Evolutionary conservation across 75 land plant species (phyloP).

Genomic region (Cunninghamia lanceolata): DNA sequence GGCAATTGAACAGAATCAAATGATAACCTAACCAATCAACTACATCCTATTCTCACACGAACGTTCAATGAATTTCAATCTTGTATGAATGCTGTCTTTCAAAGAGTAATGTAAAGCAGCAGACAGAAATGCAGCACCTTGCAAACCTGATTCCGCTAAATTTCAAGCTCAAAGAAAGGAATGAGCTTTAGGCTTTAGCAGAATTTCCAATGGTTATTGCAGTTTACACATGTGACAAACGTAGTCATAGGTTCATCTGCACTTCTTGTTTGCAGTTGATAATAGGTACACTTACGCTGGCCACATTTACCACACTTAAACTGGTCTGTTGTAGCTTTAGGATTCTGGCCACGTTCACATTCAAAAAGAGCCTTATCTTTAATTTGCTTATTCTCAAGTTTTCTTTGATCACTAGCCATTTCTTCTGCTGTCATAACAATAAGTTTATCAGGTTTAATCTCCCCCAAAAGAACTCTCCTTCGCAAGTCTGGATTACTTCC

Average conservation of each 20-base stretch:
- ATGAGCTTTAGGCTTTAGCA: conserved; percentile 39
- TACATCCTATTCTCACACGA: not conserved
- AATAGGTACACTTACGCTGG: conserved; percentile 76
- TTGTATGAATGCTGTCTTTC: conserved; percentile 4
- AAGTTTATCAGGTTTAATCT: conserved; percentile 60
- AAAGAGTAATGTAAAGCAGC: not conserved
- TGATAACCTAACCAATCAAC: not conserved
- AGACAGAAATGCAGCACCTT: not conserved
- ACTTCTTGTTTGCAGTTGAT: conserved; percentile 92
- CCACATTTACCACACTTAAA: conserved; percentile 86
- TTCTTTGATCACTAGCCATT: conserved; percentile 91
- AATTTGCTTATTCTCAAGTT: conserved; percentile 58
- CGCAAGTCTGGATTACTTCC: conserved; percentile 85
- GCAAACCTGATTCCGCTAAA: not conserved
- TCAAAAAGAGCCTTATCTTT: conserved; percentile 89
- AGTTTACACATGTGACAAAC: conserved; percentile 88
- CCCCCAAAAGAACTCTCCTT: conserved; percentile 73
- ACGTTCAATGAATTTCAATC: not conserved
- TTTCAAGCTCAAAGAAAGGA: not conserved
- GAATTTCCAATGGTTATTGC: conserved; percentile 94
- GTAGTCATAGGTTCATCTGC: conserved; percentile 99
- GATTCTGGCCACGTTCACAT: conserved; percentile 65
- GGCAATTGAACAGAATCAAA: not conserved
- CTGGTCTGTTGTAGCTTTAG: conserved; percentile 77
- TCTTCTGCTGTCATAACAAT: conserved; percentile 60